These are phyloP conservation scores for Candida nanaspora DNA, from an alignment of 805 yeast genomes.

Conservation along the genomic window DNA sequence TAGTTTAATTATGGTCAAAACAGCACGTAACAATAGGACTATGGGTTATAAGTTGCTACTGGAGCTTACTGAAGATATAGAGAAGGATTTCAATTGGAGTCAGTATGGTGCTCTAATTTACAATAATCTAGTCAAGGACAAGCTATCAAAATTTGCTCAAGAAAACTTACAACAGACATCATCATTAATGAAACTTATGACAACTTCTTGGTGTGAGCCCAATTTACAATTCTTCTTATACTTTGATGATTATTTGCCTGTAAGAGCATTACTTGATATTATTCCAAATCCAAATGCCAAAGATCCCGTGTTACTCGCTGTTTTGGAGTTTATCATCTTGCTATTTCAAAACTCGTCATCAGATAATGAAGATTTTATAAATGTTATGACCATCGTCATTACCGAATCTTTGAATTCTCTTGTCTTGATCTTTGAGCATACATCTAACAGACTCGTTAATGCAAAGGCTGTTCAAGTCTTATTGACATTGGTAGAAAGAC, in stretches of 20 bases:
- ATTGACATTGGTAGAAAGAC: constrained; percentile 46
- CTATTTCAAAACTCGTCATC: constrained; percentile 33
- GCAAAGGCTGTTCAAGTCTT: constrained; percentile 46
- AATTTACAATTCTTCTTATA: constrained; percentile 45
- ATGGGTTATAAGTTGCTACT: constrained; percentile 59
- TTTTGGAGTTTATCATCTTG: constrained; percentile 46
- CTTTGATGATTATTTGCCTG: constrained; percentile 48
- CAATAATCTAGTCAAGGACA: constrained; percentile 48
- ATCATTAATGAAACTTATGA: constrained; percentile 58
- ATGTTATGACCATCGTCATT: constrained; percentile 51
- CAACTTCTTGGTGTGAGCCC: constrained; percentile 45
- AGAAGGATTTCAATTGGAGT: constrained; percentile 49
- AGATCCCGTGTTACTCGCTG: constrained; percentile 51
- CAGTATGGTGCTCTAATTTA: constrained; percentile 44
- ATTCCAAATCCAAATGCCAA: constrained; percentile 53
- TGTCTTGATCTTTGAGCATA: constrained; percentile 39
- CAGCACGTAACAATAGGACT: constrained; percentile 56
- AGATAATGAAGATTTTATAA: constrained; percentile 33
- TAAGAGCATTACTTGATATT: constrained; percentile 46
- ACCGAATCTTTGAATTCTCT: constrained; percentile 44
- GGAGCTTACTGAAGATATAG: constrained; percentile 46
- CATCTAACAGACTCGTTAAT: constrained; percentile 38
- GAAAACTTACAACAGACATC: constrained; percentile 85
- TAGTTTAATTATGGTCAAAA: constrained; percentile 27
- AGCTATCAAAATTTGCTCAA: constrained; percentile 57